Evolutionary conservation across 2,329 filamentous ascomycete species (phyloP), one percentile per base, ranked within the genome.

Genomic region (Chaetomium sp.): DNA sequence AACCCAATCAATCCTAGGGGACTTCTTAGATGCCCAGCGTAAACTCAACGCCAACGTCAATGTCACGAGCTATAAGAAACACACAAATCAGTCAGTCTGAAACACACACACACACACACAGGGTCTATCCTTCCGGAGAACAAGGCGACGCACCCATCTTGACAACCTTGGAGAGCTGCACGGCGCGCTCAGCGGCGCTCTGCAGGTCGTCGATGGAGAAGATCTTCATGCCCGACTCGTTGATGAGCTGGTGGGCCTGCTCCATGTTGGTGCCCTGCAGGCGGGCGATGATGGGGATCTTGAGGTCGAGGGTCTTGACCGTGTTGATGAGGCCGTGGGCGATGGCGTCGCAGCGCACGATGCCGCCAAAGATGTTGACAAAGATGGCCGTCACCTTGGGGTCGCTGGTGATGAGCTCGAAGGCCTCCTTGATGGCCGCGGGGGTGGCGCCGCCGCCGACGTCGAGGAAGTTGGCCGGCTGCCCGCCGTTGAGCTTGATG

Each of bases 291-390:
- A 99, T 96, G 74, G 95, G 95, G 71, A 95, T 95, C 81, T 95
- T 90, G 75, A 99, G 87, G 84, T 97, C 93, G 85, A 99, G 93
- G 75, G 88, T 88, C 83, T 97, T 87, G 68, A 95, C 95, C 64
- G 97, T 96, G 78, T 92, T 90, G 83, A 99, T 96, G 73, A 99
- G 85, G 76, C 95, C 95, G 80, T 93, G 90, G 71, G 95, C 95
- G 77, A 99, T 99, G 75, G 92, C 93, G 78, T 99, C 95, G 78
- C 95, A 99, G 75, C 95, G 89, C 73, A 99, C 95, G 74, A 99
- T 99, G 82, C 95, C 95, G 78, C 95, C 95, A 77, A 99, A 99
- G 80, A 99, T 99, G 87, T 99, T 99, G 84, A 99, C 95, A 74
- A 99, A 99, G 83, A 99, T 95, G 75, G 95, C 95, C 59, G 93